Conservation (phyloP, 129 eudicot genomes). For the Flaveria linearis region DNA sequence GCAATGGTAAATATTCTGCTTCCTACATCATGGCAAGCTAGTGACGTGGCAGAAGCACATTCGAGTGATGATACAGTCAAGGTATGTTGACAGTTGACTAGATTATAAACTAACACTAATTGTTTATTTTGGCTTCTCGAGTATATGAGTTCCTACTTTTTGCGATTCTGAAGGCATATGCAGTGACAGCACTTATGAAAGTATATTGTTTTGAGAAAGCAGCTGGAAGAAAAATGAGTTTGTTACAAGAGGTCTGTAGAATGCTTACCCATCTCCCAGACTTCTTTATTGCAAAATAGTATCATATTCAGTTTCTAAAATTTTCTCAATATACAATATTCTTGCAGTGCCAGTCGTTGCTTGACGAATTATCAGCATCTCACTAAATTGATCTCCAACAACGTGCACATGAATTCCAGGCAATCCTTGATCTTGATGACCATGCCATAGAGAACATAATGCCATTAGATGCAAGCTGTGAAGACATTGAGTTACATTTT, state of each 20-base stretch:
- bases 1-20: slow-evolving; percentile 93
- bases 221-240: slow-evolving; percentile 79
- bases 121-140: slow-evolving; percentile 9
- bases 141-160: slow-evolving; percentile 7
- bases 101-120: slow-evolving; percentile 4
- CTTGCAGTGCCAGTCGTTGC: slow-evolving; percentile 81
- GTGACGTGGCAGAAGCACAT: slow-evolving; percentile 96
- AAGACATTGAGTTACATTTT: slow-evolving; percentile 73
- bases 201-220: slow-evolving; percentile 87
- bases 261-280: slow-evolving; percentile 9
- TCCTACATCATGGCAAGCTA: slow-evolving; percentile 86
- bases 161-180: slow-evolving; percentile 70
- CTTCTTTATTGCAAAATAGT: neutral
- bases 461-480: slow-evolving; percentile 94
- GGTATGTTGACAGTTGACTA: slow-evolving; percentile 40
- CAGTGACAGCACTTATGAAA: slow-evolving; percentile 89
- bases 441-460: slow-evolving; percentile 64
- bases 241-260: slow-evolving; percentile 86
- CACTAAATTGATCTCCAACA: slow-evolving; percentile 96
- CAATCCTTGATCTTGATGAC: slow-evolving; percentile 64
- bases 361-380: slow-evolving; percentile 84
- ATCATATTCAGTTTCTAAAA: neutral
- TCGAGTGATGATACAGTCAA: slow-evolving; percentile 91
- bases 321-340: slow-evolving; percentile 10
- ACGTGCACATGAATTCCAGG: slow-evolving; percentile 96